Percentiles rank a stretch among this genome's conserved stretches.
Evolutionary conservation across 1,284 basidiomycete genomes (phyloP).

Genomic region (Lentinula novae-zelandiae): DNA sequence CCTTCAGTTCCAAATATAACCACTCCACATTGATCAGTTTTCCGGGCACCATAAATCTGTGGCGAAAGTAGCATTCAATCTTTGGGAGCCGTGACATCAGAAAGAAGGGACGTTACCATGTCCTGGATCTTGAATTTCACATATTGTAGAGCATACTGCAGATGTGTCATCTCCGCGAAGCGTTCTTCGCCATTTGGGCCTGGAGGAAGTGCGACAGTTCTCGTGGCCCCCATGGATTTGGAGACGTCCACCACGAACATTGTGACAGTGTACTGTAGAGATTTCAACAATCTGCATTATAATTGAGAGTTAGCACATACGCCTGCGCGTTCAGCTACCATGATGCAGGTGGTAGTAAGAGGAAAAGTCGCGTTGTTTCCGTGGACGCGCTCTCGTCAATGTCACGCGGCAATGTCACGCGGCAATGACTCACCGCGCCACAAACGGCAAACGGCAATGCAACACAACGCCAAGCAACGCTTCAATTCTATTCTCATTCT

Average conservation of each 20-base stretch:
- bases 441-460: not conserved
- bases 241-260: constrained; percentile 89
- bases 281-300: not conserved
- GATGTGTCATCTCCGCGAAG: constrained; percentile 62
- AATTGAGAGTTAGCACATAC: constrained; percentile 35
- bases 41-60: constrained; percentile 84
- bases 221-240: constrained; percentile 73
- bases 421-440: not conserved
- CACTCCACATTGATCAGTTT: constrained; percentile 89
- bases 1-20: constrained; percentile 82
- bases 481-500: not conserved
- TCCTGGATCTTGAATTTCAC: constrained; percentile 87
- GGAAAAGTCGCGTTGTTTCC: not conserved
- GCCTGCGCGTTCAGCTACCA: constrained; percentile 57
- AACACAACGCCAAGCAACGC: not conserved
- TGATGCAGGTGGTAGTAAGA: constrained; percentile 1
- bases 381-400: not conserved
- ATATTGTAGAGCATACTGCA: constrained; percentile 82
- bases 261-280: constrained; percentile 67
- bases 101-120: constrained; percentile 48
- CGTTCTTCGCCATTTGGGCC: constrained; percentile 47
- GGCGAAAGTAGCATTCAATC: constrained; percentile 8
- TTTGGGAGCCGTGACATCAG: not conserved
- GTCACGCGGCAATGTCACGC: not conserved
- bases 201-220: constrained; percentile 54